These are phyloP conservation scores for Spathaspora sp. DNA, from an alignment of 805 yeast species.

Conservation along the genomic window DNA sequence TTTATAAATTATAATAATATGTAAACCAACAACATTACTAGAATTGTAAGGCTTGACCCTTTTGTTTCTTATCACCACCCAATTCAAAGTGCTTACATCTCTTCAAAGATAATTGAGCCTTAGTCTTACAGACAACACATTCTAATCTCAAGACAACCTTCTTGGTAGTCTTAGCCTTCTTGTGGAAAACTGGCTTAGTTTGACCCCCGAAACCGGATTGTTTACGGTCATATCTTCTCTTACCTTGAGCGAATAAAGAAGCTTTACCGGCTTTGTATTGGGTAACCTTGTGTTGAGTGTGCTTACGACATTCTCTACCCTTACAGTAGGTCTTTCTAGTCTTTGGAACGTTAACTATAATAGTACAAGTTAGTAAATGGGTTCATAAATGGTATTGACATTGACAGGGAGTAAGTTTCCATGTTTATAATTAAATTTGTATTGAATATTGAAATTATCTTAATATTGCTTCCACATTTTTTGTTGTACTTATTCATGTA, in stretches of 20 bases:
- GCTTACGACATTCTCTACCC: constrained; percentile 98
- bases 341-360: constrained; percentile 98
- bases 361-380: constrained; percentile 1
- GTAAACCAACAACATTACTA: constrained; percentile 36
- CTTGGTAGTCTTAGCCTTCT: constrained; percentile 99
- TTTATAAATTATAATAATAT: neutral
- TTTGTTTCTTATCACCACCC: constrained; percentile 99
- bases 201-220: constrained; percentile 99
- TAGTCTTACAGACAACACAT: constrained; percentile 98
- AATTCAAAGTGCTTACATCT: constrained; percentile 99
- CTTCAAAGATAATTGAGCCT: constrained; percentile 96
- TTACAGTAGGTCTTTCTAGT: constrained; percentile 99
- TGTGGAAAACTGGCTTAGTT: constrained; percentile 99
- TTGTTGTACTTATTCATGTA: neutral
- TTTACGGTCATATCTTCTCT: constrained; percentile 99
- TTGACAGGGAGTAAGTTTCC: neutral
- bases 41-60: constrained; percentile 99
- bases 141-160: constrained; percentile 99
- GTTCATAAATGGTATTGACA: neutral
- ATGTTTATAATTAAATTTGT: neutral
- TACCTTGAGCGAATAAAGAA: constrained; percentile 98
- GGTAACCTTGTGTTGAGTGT: constrained; percentile 99
- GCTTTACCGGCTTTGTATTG: constrained; percentile 99
- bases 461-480: neutral
- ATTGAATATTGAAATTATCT: neutral